phyloP scores from a whole-genome alignment of 371 early-diverging fungal genomes.

The Rhizopus arrhizus region DNA sequence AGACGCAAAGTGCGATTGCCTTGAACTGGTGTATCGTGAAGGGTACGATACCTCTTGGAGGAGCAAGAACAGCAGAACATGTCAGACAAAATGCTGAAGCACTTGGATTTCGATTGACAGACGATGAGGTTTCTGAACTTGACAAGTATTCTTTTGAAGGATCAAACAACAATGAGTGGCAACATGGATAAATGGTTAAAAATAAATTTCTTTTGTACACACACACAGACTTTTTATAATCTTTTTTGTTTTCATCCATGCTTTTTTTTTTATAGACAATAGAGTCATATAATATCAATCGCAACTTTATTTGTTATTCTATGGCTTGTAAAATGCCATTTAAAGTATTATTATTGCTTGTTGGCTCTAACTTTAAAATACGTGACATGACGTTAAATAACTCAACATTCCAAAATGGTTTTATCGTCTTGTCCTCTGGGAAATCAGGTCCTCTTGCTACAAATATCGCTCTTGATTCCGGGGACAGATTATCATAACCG shows the following conservation, averaged over 20 bases:
- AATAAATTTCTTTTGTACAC: neutral
- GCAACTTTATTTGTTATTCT: neutral
- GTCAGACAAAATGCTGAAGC: conserved; percentile 52
- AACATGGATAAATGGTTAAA: conserved; percentile 46
- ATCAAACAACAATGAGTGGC: conserved; percentile 41
- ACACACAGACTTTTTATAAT: too few relatives aligned
- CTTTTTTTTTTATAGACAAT: neutral
- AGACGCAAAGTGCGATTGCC: conserved; percentile 42
- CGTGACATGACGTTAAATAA: conserved; percentile 41
- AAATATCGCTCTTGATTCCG: conserved; percentile 88
- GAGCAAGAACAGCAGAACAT: conserved; percentile 56
- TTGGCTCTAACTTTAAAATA: conserved; percentile 44
- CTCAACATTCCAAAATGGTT: conserved; percentile 51
- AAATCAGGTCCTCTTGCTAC: conserved; percentile 82
- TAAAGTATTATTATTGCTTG: conserved; percentile 46
- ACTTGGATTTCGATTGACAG: conserved; percentile 53
- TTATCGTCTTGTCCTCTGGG: conserved; percentile 18
- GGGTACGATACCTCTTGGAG: conserved; percentile 60
- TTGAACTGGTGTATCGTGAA: conserved; percentile 53
- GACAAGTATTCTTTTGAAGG: conserved; percentile 52
- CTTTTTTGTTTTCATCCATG: too few relatives aligned
- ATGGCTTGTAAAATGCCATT: conserved; percentile 24
- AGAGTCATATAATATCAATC: neutral
- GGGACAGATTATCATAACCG: conserved; percentile 82
- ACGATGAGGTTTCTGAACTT: conserved; percentile 49